Base-by-base conservation (phyloP, 371 early-diverging fungal genomes). In the Coemansia sp. region DNA sequence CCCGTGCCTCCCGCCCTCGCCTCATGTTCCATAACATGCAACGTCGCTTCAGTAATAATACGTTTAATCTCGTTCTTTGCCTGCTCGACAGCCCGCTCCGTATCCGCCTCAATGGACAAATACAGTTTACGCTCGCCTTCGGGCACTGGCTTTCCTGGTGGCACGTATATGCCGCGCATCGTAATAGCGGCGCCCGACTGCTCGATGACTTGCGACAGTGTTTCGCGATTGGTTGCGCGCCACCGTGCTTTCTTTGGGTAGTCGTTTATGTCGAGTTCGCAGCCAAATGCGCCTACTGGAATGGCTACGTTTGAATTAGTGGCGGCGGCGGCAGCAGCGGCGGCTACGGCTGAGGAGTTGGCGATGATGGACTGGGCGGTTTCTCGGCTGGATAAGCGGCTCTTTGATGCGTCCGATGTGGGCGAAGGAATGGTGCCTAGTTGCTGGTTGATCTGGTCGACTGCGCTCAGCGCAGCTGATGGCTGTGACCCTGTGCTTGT, bases 191-290 rank as follows among this genome's bases (percentile, higher is more conserved):
- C 94, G 6, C 96, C 95, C 11, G 94, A 89, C 48, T 91, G 80
- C 71, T 97, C 97, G 9, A 89, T 89, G 61, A 98, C 94, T 80
- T 89, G 91, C 23, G 86, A 85, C 52, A 98, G 94, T 83, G 91
- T 89, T 64, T 95, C 96, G 85, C 93, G 94, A 81, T 94, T 94
- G 15, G 96, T 98, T 56, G 96, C 97, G 73, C 87, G 88, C 92
- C 94, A 93, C 63, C 98, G 85, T n/a, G 98, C 97, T 79, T 92
- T 92, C 72, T 94, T 93, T 28, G 97, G 97, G 72, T 90, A 97
- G 80, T 99, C 98, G 78, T 99, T 99, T 79, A 99, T 96, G 67
- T 92, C 91, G 72, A 99, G 89, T 80, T 99, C 98, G 68, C 86
- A 85, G 8, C 90, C 82, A 82, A 52, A 82, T 19, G 46, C 74